Percentiles rank a stretch among this genome's conserved stretches.
These are phyloP conservation scores for Parachaetomium inaequale DNA, from an alignment of 495 filamentous ascomycete genomes.

Conservation along the genomic window DNA sequence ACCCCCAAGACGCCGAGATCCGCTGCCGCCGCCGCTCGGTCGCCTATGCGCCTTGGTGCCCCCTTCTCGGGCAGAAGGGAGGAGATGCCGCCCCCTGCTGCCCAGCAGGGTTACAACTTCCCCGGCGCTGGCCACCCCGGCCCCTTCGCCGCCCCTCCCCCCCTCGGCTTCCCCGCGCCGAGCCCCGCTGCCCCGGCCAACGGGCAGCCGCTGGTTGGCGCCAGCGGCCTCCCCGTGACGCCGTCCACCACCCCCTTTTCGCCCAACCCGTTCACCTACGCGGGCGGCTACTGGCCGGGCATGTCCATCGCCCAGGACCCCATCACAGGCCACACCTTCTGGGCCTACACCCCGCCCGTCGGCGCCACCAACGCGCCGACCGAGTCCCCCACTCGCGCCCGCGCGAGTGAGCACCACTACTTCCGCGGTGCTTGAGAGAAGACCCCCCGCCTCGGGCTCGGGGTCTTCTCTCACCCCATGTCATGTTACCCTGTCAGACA, in stretches of 20 bases:
- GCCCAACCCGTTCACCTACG: conserved; percentile 3
- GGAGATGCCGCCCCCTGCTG: background rate
- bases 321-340: conserved; percentile 9
- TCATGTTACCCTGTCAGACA: conserved; percentile 10
- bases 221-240: conserved; percentile 10
- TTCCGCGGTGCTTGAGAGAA: background rate
- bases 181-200: conserved; percentile 5
- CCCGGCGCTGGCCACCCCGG: background rate
- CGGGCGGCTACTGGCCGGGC: conserved; percentile 14
- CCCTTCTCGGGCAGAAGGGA: background rate
- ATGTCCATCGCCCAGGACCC: conserved; percentile 7
- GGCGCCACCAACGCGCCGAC: background rate
- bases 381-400: conserved; percentile 9
- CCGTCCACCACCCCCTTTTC: background rate
- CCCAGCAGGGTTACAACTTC: conserved; percentile 1
- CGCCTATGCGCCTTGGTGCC: background rate
- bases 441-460: too few relatives aligned
- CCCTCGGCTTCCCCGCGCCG: background rate
- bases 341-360: conserved; percentile 8
- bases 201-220: background rate
- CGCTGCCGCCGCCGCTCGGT: background rate
- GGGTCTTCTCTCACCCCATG: background rate
- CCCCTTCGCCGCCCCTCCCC: background rate
- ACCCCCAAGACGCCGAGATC: conserved; percentile 12
- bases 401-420: background rate